Conservation (phyloP, 441 rosid genomes). For the Jatropha multifida region DNA sequence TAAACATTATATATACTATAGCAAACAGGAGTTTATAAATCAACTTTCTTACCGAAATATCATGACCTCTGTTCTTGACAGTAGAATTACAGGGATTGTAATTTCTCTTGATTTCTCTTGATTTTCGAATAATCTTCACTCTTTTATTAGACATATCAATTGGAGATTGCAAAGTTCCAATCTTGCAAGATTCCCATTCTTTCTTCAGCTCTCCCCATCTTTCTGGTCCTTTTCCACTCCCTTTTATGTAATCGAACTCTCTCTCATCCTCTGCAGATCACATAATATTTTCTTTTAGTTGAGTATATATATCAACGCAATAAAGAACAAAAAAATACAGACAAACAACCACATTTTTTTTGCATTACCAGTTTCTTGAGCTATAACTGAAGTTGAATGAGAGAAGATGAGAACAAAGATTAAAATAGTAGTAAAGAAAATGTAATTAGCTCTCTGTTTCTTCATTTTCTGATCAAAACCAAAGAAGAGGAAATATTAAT, state of each 20-base stretch:
- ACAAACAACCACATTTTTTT: not conserved
- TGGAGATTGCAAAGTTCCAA: constrained; percentile 51
- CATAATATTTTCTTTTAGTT: not conserved
- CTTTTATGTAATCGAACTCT: constrained; percentile 48
- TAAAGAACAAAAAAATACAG: not conserved
- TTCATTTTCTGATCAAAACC: constrained; percentile 24
- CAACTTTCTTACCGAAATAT: constrained; percentile 39
- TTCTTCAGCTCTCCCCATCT: constrained; percentile 53
- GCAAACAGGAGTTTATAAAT: not conserved
- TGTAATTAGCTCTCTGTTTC: constrained; percentile 19
- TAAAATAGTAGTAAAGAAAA: constrained; percentile 8
- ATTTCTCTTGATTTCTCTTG: constrained; percentile 22
- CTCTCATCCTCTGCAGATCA: constrained; percentile 53
- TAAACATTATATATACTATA: too few species aligned
- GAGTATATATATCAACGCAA: not conserved
- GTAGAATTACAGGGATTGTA: constrained; percentile 42
- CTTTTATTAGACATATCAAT: constrained; percentile 40
- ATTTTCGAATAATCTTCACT: constrained; percentile 29
- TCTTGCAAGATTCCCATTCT: constrained; percentile 52
- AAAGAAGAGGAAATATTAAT: too few species aligned
- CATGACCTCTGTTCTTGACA: constrained; percentile 57
- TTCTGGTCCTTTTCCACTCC: constrained; percentile 46
- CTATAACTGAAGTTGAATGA: constrained; percentile 15
- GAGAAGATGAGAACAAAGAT: constrained; percentile 20
- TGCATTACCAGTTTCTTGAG: constrained; percentile 44